Evolutionary conservation across 1,284 basidiomycete genomes (phyloP), one percentile per base, ranked within the genome.

Genomic region (Malassezia yamatoensis): DNA sequence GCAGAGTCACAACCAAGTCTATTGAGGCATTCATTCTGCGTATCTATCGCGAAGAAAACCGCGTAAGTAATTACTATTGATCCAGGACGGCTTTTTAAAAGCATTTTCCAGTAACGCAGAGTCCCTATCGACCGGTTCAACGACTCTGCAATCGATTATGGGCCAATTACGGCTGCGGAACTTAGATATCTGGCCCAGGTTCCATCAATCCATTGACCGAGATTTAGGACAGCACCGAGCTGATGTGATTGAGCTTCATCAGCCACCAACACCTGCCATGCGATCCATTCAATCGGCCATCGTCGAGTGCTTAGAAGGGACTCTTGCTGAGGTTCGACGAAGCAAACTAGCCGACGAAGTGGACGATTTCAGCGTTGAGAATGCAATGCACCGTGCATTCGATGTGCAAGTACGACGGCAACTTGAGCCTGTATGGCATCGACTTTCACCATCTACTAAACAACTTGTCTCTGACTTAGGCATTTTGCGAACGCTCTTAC

Each of bases 101-200:
- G 94, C 90, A 0, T 96, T 98, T 72, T 90, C 90, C 0, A 93
- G 96, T 74, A 85, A 96, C 65, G 90, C 93, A 0, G 93, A 98
- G 73, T 83, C 86, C 58, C 94, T 98, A 60, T 90, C 87, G 0
- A 87, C 84, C 63, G 91, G 91, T 0, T 78, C 96, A 69, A 89
- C 86, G 1, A 91, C 93, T 0, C 78, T 99, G 16, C 87, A 87
- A 68, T 90, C 86, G 45, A 87, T 94, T 59, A 84, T 98, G 80
- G 87, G 90, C 62, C 90, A 94, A 73, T 81, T 98, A 3, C 88
- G 89, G 63, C 79, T 98, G 53, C 83, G 87, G 21, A 84, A 81
- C 11, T 90, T 93, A 2, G 85, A 88, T 68, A 85, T 99, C 13
- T 96, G 89, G 78, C 94, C 94, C 9, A 35, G 90, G 24, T 99